Percentiles rank a stretch among this genome's conserved stretches.
phyloP scores from a whole-genome alignment of 2,329 filamentous ascomycete genomes.

The Cladophialophora chaetospira region DNA sequence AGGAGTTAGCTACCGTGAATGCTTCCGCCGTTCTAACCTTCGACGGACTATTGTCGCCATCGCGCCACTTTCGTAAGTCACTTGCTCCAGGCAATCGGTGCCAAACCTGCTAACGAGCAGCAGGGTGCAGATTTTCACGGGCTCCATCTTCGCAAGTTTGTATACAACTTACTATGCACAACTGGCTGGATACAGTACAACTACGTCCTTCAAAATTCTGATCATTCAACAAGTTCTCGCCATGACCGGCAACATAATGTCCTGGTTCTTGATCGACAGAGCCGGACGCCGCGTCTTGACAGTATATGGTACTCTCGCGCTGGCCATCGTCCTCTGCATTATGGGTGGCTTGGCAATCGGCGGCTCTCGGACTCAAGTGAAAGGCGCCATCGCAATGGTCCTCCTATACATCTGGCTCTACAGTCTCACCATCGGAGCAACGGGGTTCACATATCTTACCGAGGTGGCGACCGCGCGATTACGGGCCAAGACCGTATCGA shows the following conservation, averaged over 20 bases:
- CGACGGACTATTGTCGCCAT: slow-evolving; percentile 44
- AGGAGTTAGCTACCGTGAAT: slow-evolving; percentile 44
- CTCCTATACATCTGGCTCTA: slow-evolving; percentile 45
- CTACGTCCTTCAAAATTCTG: slow-evolving; percentile 42
- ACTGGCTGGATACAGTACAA: slow-evolving; percentile 44
- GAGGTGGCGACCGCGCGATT: slow-evolving; percentile 45
- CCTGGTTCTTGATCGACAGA: slow-evolving; percentile 43
- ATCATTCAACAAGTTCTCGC: slow-evolving; percentile 45
- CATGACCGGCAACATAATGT: slow-evolving; percentile 45
- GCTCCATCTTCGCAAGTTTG: slow-evolving; percentile 40
- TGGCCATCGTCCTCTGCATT: slow-evolving; percentile 46
- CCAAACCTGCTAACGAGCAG: background rate
- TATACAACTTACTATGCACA: slow-evolving; percentile 51
- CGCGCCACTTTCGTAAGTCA: slow-evolving; percentile 32
- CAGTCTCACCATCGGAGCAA: slow-evolving; percentile 46
- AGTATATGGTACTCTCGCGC: slow-evolving; percentile 38
- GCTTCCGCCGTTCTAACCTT: slow-evolving; percentile 43
- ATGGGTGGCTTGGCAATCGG: slow-evolving; percentile 41
- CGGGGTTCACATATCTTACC: slow-evolving; percentile 42
- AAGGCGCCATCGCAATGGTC: slow-evolving; percentile 39
- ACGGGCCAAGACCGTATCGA: slow-evolving; percentile 41
- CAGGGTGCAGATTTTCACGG: slow-evolving; percentile 32
- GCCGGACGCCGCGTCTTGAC: slow-evolving; percentile 43
- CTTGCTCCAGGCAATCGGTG: slow-evolving; percentile 40
- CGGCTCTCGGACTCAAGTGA: slow-evolving; percentile 4